Conservation (phyloP, 2,329 filamentous ascomycete genomes). For the Ascochyta pisi region DNA sequence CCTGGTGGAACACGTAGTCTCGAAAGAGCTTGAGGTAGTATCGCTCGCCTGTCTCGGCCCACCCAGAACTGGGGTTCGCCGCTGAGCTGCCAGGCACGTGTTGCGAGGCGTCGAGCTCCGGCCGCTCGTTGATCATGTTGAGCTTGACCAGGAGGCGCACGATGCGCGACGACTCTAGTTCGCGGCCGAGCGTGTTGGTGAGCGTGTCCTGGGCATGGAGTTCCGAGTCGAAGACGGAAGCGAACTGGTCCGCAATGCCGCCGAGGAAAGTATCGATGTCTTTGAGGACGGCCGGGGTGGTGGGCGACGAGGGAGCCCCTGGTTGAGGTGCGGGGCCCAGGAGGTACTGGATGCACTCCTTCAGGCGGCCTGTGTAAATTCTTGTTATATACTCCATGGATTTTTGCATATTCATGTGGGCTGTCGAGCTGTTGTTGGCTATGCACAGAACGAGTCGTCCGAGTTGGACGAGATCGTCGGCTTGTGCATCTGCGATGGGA, state of each 20-base stretch:
- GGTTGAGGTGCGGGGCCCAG: conserved; percentile 62
- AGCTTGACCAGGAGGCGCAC: conserved; percentile 84
- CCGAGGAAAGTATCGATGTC: conserved; percentile 80
- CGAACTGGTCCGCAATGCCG: conserved; percentile 78
- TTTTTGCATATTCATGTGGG: conserved; percentile 69
- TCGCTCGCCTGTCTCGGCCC: conserved; percentile 91
- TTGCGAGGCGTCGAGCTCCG: conserved; percentile 76
- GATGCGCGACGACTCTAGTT: conserved; percentile 88
- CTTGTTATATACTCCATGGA: conserved; percentile 78
- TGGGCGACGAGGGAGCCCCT: conserved; percentile 40
- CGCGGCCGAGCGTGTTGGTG: conserved; percentile 73
- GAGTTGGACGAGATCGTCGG: conserved; percentile 85
- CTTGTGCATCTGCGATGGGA: conserved; percentile 77
- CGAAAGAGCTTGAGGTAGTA: conserved; percentile 95
- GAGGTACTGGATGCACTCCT: conserved; percentile 82
- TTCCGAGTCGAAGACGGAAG: conserved; percentile 75
- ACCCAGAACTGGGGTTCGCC: conserved; percentile 56
- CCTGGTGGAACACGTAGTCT: conserved; percentile 97
- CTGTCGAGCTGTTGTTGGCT: conserved; percentile 70
- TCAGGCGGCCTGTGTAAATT: conserved; percentile 78
- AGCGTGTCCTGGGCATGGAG: conserved; percentile 82
- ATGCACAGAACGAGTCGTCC: conserved; percentile 85
- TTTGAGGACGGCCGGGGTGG: conserved; percentile 60
- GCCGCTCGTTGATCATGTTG: conserved; percentile 86
- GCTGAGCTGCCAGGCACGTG: conserved; percentile 47